phyloP scores from a whole-genome alignment of 345 rosid species.

The Acer negundo region DNA sequence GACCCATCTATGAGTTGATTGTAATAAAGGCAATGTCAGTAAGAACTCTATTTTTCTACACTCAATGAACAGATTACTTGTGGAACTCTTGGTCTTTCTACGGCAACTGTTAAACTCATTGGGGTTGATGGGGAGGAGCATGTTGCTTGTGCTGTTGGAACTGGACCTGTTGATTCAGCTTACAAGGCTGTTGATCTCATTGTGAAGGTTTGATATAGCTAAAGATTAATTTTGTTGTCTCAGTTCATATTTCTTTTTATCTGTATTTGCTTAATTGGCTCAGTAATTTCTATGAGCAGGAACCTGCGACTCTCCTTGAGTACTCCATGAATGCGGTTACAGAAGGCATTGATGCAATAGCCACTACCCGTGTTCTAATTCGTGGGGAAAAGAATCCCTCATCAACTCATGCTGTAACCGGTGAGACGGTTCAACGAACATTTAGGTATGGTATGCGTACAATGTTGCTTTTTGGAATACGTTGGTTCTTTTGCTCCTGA shows the following conservation, averaged over 20 bases:
- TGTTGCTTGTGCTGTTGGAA: constrained; percentile 80
- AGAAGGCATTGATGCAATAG: constrained; percentile 97
- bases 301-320: constrained; percentile 70
- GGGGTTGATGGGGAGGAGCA: constrained; percentile 66
- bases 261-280: neutral
- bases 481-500: neutral
- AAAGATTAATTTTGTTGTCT: neutral
- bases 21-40: neutral
- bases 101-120: constrained; percentile 88
- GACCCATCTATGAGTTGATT: neutral
- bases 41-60: neutral
- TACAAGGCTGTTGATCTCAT: constrained; percentile 92
- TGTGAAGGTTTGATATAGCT: constrained; percentile 40
- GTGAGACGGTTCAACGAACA: constrained; percentile 59
- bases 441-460: constrained; percentile 53
- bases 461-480: neutral
- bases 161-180: constrained; percentile 98
- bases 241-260: neutral
- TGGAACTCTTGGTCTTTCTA: constrained; percentile 90
- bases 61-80: constrained; percentile 69
- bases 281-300: constrained; percentile 41
- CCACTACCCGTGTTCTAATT: constrained; percentile 86
- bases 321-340: constrained; percentile 86
- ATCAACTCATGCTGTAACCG: constrained; percentile 40
- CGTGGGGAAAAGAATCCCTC: constrained; percentile 50